A percentile compares a stretch with the other conserved stretches of the same genome.
These are phyloP conservation scores for Calycina herbarum DNA, from an alignment of 2,329 filamentous ascomycete genomes.

Conservation along the genomic window DNA sequence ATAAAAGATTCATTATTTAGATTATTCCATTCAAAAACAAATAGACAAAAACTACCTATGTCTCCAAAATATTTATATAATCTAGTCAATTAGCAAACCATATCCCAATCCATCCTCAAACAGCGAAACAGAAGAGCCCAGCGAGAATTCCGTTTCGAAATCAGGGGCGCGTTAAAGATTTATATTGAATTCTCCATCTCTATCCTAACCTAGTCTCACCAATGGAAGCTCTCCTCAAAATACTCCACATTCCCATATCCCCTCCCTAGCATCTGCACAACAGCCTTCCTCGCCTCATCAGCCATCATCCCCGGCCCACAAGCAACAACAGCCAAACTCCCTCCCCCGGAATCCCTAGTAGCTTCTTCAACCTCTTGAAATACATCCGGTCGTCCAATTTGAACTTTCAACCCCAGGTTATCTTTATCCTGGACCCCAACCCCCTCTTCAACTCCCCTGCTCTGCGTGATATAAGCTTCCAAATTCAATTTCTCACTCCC, in stretches of 20 bases:
- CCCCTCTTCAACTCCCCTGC: background rate
- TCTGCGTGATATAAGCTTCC: background rate
- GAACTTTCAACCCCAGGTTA: background rate
- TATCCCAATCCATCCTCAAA: no score
- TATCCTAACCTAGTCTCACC: conserved; percentile 7
- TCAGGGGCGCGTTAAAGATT: no score
- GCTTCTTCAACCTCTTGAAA: conserved; percentile 1
- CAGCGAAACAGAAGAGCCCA: no score
- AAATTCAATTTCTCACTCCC: background rate
- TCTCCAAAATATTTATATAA: no score
- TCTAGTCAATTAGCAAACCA: no score
- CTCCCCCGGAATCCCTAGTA: background rate
- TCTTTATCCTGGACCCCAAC: background rate
- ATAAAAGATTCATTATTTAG: no score
- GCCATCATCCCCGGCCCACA: conserved; percentile 49
- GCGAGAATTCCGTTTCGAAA: no score
- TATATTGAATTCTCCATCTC: no score
- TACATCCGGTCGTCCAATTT: conserved; percentile 1
- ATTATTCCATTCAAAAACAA: no score
- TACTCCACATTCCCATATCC: conserved; percentile 17
- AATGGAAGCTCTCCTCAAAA: conserved; percentile 21
- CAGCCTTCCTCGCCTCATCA: conserved; percentile 44
- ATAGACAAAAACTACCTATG: no score
- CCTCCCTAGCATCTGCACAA: conserved; percentile 22
- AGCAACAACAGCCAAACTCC: conserved; percentile 43